phyloP scores from a whole-genome alignment of 2,329 filamentous ascomycete genomes.

The Aspergillus hortae region DNA sequence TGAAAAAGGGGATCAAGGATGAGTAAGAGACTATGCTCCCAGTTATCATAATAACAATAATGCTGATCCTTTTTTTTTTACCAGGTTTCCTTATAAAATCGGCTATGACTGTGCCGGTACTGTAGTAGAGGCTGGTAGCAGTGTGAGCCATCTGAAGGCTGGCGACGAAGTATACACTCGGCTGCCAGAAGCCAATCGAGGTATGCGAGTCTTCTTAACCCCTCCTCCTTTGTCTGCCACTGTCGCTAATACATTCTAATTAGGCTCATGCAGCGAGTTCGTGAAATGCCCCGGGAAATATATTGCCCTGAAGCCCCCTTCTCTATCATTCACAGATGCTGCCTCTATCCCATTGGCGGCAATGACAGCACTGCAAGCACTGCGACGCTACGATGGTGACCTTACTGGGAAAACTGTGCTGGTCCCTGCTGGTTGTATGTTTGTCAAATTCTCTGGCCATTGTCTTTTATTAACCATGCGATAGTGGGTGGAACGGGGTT shows the following conservation, averaged over 20 bases:
- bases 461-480: background rate
- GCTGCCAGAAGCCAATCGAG: slow-evolving; percentile 29
- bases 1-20: slow-evolving; percentile 32
- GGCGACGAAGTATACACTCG: slow-evolving; percentile 40
- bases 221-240: background rate
- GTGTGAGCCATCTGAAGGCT: slow-evolving; percentile 33
- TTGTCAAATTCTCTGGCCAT: background rate
- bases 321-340: slow-evolving; percentile 42
- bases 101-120: slow-evolving; percentile 43
- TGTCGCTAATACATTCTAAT: background rate
- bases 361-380: slow-evolving; percentile 45
- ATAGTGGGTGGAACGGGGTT: slow-evolving; percentile 47
- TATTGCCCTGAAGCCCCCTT: slow-evolving; percentile 39
- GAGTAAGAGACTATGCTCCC: slow-evolving; percentile 18
- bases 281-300: slow-evolving; percentile 29
- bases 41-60: background rate
- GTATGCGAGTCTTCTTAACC: slow-evolving; percentile 13
- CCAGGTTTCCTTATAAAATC: slow-evolving; percentile 42
- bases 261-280: slow-evolving; percentile 39
- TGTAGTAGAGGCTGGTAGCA: slow-evolving; percentile 33
- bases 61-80: background rate
- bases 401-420: slow-evolving; percentile 52
- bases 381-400: slow-evolving; percentile 43
- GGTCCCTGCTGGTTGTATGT: slow-evolving; percentile 44
- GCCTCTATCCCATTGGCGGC: slow-evolving; percentile 41